Conservation (phyloP, 441 rosid species). For the Jatropha podagrica region DNA sequence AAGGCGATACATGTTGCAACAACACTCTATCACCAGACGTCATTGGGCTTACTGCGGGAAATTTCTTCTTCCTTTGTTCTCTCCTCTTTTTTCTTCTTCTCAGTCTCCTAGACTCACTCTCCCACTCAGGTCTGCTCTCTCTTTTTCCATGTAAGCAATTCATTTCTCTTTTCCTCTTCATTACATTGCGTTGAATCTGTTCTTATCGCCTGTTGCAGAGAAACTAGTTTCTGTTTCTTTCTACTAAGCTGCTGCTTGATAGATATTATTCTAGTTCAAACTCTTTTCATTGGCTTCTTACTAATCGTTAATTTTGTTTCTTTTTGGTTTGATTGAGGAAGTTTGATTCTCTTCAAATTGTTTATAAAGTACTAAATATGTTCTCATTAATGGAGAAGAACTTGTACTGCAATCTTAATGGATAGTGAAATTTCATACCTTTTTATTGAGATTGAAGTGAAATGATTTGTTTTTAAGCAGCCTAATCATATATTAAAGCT, state of each 20-base stretch:
- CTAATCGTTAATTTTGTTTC: not conserved
- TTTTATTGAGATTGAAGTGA: not conserved
- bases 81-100: not conserved
- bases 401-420: not conserved
- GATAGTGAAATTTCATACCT: not conserved
- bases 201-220: too few relatives aligned
- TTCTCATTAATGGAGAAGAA: not conserved
- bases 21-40: not conserved
- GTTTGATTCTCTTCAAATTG: not conserved
- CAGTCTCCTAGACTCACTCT: not conserved
- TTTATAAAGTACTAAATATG: not conserved
- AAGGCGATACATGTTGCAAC: not conserved
- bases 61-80: not conserved
- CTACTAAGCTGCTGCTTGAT: not conserved
- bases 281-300: not conserved
- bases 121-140: not conserved
- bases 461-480: too few relatives aligned
- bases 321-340: too few relatives aligned
- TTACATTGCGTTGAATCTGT: not conserved
- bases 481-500: too few relatives aligned
- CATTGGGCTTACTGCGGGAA: not conserved
- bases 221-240: not conserved
- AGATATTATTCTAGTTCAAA: not conserved
- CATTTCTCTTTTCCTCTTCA: not conserved
- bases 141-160: not conserved